These are phyloP conservation scores for Lablab purpureus DNA, from an alignment of 306 rosid species.

Conservation along the genomic window DNA sequence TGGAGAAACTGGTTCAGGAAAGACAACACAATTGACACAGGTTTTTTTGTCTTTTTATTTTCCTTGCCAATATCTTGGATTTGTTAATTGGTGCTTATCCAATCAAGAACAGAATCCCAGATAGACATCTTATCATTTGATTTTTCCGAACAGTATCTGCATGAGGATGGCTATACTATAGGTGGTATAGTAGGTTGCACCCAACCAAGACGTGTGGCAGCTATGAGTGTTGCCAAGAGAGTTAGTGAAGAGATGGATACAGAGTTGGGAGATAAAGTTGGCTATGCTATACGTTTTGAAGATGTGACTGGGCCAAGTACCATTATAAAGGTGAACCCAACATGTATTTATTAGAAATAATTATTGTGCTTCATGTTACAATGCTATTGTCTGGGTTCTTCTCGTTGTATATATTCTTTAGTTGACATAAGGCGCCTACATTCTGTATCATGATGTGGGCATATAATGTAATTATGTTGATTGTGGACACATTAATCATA, in stretches of 20 bases:
- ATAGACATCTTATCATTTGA: conserved; percentile 43
- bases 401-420: not conserved
- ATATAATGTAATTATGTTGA: conserved; percentile 8
- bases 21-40: conserved; percentile 98
- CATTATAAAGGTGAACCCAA: conserved; percentile 71
- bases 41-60: conserved; percentile 51
- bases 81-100: conserved; percentile 1
- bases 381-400: conserved; percentile 29
- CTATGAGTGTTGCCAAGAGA: conserved; percentile 99
- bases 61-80: not conserved
- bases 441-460: conserved; percentile 19
- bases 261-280: conserved; percentile 89
- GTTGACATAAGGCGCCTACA: not conserved
- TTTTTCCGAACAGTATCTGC: conserved; percentile 74
- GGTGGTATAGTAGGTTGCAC: conserved; percentile 92
- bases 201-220: conserved; percentile 99
- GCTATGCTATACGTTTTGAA: conserved; percentile 98
- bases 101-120: not conserved
- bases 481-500: not conserved
- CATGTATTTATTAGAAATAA: conserved; percentile 20
- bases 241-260: conserved; percentile 99
- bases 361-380: not conserved
- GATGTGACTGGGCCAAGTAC: conserved; percentile 96
- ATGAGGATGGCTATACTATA: conserved; percentile 88
- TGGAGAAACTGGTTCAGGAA: conserved; percentile 99